These are phyloP conservation scores for Boletus sp. DNA, from an alignment of 768 basidiomycete genomes.

Conservation along the genomic window DNA sequence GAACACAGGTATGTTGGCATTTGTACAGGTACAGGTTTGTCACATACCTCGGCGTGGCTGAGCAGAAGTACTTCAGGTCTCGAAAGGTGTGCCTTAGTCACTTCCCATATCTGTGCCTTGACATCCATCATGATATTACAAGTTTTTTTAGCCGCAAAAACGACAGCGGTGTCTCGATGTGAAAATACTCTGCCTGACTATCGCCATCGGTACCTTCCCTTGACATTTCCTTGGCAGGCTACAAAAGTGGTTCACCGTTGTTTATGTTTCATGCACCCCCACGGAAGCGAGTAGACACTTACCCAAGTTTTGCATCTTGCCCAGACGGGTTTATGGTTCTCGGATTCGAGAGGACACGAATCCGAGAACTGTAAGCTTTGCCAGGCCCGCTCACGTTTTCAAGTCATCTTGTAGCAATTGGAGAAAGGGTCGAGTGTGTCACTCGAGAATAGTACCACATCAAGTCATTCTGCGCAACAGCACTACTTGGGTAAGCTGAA, in stretches of 20 bases:
- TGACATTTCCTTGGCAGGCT: neutral
- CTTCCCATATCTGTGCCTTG: too few species aligned
- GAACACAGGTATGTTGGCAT: neutral
- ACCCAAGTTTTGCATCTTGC: neutral
- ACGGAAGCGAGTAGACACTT: neutral
- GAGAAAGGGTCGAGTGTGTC: neutral
- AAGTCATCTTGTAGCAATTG: neutral
- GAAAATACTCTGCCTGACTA: too few species aligned
- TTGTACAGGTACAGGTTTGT: neutral
- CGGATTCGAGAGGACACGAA: neutral
- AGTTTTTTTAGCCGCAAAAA: too few species aligned
- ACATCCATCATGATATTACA: neutral
- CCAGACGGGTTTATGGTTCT: too few species aligned
- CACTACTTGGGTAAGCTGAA: neutral
- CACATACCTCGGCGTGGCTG: neutral
- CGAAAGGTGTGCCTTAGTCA: neutral
- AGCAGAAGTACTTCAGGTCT: neutral
- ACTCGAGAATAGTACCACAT: neutral
- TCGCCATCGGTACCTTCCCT: neutral
- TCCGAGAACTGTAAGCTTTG: neutral
- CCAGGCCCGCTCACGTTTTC: neutral
- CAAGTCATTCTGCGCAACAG: neutral
- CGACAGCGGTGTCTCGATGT: too few species aligned
- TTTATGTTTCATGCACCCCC: neutral
- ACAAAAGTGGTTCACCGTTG: neutral